Evolutionary conservation across 495 filamentous ascomycete genomes (phyloP), one percentile per base, ranked within the genome.

Genomic region (Aspergillus affinis): DNA sequence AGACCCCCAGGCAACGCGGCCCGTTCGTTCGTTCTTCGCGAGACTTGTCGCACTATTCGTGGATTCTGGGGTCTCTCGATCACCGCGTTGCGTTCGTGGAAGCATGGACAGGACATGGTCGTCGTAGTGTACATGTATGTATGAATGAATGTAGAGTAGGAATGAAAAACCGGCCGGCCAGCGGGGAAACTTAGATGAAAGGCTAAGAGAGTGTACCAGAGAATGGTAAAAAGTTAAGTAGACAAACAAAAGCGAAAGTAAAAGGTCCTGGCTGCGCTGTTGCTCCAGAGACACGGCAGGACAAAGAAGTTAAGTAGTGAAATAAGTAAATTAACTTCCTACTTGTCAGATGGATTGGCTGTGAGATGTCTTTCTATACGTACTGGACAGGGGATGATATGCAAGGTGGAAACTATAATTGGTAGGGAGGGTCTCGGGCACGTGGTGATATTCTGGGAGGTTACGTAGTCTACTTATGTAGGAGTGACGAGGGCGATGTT

Each of bases 41-140:
- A 49, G 36, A 45, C 32, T 13, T 51, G 51, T 18, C 59, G 63
- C 17, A 65, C 63, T 10, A 59, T 49, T 13, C 63, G 63, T 30
- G 63, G 63, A 1, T 55, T 59, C 10, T 65, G 55, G n/a, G 59
- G 55, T 12, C 49, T 51, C 44, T 65, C 59, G 44, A 61, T 57
- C 6, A 50, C 32, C n/a, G 58, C 29, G 55, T 61, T 52, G 50
- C 50, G 58, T 48, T 41, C 30, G 21, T 57, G 44, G 27, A 20
- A 7, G 44, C 57, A 63, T 30, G 55, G 56, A 23, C 57, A 63
- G 48, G 56, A 60, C 61, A 63, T 58, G 7, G 23, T 49, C 18
- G 23, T 49, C 18, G 48, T 49, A 13, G 2, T 0, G 23, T 20
- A 9, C 15, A 20, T 20, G 18, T 48, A 19, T 23, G 47, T 19